phyloP scores from a whole-genome alignment of 179 eudicot genomes.

The Spinacia oleracea region DNA sequence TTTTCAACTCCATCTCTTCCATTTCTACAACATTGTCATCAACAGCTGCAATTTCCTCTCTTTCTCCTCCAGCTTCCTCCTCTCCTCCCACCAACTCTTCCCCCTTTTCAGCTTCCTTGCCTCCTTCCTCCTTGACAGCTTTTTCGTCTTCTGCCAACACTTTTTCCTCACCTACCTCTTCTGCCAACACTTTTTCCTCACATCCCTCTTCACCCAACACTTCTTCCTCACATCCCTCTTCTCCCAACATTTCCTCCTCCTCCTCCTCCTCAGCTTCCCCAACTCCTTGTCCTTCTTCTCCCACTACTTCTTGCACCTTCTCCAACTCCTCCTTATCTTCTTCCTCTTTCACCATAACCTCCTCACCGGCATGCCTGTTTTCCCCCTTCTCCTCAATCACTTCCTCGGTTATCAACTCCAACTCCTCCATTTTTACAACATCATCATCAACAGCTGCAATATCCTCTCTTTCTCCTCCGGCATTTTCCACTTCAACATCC shows the following conservation, averaged over 20 bases:
- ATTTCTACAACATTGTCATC: not conserved
- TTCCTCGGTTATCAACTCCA: not conserved
- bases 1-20: constrained; percentile 7
- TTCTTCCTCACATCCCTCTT: no score
- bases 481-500: not conserved
- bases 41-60: not conserved
- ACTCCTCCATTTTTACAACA: not conserved
- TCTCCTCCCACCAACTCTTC: constrained; percentile 17
- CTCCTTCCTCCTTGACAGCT: not conserved
- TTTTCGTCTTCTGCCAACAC: no score
- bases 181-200: no score
- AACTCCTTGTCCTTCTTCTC: constrained; percentile 2
- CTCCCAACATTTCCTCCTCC: no score
- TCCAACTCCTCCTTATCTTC: not conserved
- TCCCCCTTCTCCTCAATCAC: not conserved
- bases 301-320: constrained; percentile 6
- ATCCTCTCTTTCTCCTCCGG: not conserved
- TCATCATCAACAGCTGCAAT: not conserved
- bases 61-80: constrained; percentile 9
- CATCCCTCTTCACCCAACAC: no score
- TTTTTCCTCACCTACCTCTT: no score
- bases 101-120: not conserved
- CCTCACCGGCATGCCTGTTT: not conserved
- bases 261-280: no score
- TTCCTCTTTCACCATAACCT: not conserved